phyloP scores from a whole-genome alignment of 1,284 basidiomycete species.

The Melampsora larici-populina region DNA sequence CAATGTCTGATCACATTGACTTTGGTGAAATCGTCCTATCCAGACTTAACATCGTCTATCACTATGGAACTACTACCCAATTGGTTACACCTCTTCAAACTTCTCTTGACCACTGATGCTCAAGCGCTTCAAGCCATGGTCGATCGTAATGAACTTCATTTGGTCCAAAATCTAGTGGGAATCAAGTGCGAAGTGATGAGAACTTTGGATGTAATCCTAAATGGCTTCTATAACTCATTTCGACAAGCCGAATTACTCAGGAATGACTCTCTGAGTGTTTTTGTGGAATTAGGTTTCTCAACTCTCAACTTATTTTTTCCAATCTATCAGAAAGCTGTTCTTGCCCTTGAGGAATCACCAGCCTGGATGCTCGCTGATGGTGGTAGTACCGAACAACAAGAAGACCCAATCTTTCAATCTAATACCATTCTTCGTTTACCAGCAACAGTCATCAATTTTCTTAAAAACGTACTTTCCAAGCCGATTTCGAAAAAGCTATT shows the following conservation, averaged over 20 bases:
- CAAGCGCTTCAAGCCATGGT: constrained; percentile 72
- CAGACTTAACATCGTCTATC: constrained; percentile 77
- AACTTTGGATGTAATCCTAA: constrained; percentile 34
- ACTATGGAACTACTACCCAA: constrained; percentile 73
- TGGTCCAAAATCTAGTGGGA: constrained; percentile 28
- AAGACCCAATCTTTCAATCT: constrained; percentile 49
- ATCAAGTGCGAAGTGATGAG: constrained; percentile 34
- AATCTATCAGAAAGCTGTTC: constrained; percentile 2
- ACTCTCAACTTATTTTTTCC: background rate
- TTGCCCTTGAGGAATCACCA: background rate
- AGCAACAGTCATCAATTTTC: constrained; percentile 63
- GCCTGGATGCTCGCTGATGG: background rate
- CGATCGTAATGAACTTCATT: background rate
- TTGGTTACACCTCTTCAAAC: constrained; percentile 82
- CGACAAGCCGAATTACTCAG: constrained; percentile 10
- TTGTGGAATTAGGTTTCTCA: constrained; percentile 1
- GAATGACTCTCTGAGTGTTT: background rate
- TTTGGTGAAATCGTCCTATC: constrained; percentile 90
- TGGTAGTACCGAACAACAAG: background rate
- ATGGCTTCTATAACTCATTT: constrained; percentile 19
- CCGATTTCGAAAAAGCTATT: constrained; percentile 69
- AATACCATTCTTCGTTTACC: constrained; percentile 64
- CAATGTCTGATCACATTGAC: constrained; percentile 84
- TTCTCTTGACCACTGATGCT: constrained; percentile 57
- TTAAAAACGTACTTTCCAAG: constrained; percentile 64